Conservation (phyloP, 2,329 filamentous ascomycete species). For the Calonectria honghensis region DNA sequence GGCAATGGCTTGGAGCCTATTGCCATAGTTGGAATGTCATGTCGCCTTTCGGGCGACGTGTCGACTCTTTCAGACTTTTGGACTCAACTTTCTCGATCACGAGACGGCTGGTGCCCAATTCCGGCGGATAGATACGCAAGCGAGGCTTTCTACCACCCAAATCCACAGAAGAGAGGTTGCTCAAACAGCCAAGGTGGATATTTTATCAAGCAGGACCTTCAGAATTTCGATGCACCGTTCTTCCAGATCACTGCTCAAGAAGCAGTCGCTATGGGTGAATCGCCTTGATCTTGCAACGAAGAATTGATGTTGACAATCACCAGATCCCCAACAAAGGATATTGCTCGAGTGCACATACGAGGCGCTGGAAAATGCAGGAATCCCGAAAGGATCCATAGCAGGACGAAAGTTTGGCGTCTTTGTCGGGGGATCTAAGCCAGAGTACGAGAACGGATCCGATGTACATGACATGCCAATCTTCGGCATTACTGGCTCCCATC, state of each 20-base stretch:
- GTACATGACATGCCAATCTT: conserved; percentile 70
- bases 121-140: conserved; percentile 69
- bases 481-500: conserved; percentile 69
- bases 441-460: conserved; percentile 69
- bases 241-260: conserved; percentile 72
- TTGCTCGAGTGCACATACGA: conserved; percentile 73
- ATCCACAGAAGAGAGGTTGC: conserved; percentile 64
- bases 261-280: conserved; percentile 66
- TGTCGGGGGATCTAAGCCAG: conserved; percentile 67
- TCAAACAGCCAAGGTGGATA: conserved; percentile 61
- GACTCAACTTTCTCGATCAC: conserved; percentile 64
- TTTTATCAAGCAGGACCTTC: conserved; percentile 67
- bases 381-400: conserved; percentile 67
- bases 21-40: conserved; percentile 69
- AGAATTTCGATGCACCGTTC: conserved; percentile 71
- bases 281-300: background rate
- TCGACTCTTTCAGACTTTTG: conserved; percentile 66
- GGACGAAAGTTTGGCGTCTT: conserved; percentile 71
- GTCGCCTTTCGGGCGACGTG: conserved; percentile 67
- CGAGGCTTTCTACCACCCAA: conserved; percentile 64
- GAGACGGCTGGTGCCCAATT: conserved; percentile 64
- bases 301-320: background rate
- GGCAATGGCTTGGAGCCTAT: conserved; percentile 56
- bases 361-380: conserved; percentile 71
- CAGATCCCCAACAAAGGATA: conserved; percentile 72